Conservation (phyloP, 2,329 filamentous ascomycete species). For the Fusarium annulatum region DNA sequence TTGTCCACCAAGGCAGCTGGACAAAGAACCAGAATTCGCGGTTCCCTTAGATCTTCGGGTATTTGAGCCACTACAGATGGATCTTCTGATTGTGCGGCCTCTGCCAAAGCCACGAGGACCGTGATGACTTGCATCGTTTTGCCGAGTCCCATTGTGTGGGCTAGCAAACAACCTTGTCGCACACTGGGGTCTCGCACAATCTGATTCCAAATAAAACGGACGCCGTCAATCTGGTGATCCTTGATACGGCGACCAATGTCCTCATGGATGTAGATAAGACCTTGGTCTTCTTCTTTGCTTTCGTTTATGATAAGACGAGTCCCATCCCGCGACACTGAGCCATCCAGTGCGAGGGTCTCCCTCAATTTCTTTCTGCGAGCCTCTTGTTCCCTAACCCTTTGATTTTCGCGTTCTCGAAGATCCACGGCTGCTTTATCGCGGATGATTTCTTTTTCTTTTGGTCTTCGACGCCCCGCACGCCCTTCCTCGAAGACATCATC, state of each 20-base stretch:
- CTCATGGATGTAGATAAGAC: slow-evolving; percentile 72
- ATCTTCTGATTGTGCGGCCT: slow-evolving; percentile 71
- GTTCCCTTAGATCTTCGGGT: slow-evolving; percentile 69
- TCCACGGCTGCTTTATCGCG: slow-evolving; percentile 56
- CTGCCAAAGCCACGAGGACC: slow-evolving; percentile 78
- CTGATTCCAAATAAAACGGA: slow-evolving; percentile 91
- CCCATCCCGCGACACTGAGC: slow-evolving; percentile 57
- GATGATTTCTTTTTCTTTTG: slow-evolving; percentile 51
- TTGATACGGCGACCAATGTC: slow-evolving; percentile 76
- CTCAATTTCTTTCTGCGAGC: slow-evolving; percentile 61
- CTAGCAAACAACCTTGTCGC: slow-evolving; percentile 81
- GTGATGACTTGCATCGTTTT: slow-evolving; percentile 95
- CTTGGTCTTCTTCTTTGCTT: slow-evolving; percentile 68
- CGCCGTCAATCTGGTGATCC: slow-evolving; percentile 81
- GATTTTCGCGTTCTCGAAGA: slow-evolving; percentile 65
- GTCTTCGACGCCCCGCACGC: slow-evolving; percentile 38
- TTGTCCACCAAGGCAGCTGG: slow-evolving; percentile 82
- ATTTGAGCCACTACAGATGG: slow-evolving; percentile 71
- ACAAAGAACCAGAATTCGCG: slow-evolving; percentile 78
- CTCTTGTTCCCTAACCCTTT: slow-evolving; percentile 65
- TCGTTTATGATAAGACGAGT: slow-evolving; percentile 73
- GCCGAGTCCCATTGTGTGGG: slow-evolving; percentile 91
- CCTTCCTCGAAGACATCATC: slow-evolving; percentile 30
- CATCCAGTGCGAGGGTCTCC: slow-evolving; percentile 58
- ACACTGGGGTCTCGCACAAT: slow-evolving; percentile 70